Evolutionary conservation across 352 stramenopile genomes (phyloP), one percentile per base, ranked within the genome.

Genomic region (Phytophthora sojae): DNA sequence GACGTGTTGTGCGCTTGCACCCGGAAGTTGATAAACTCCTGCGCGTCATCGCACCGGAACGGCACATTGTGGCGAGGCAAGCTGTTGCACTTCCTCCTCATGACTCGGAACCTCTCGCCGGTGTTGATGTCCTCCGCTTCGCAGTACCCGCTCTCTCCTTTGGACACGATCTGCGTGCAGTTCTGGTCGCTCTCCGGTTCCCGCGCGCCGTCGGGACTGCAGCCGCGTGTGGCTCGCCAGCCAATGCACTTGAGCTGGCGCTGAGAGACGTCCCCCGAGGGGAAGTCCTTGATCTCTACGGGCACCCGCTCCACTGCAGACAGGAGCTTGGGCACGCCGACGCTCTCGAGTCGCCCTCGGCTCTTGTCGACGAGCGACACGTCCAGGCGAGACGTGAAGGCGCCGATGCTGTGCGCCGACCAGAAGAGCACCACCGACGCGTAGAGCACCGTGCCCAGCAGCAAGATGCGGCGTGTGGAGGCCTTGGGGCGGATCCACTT

Each of bases 111-210:
- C 25, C 37, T 61, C 29, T 78, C 61, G 0, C 61, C 57, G 2
- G 71, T 57, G 21, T 59, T 30, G 4, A 37, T 62, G 57, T 64
- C 61, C 42, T 51, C 69, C 62, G 51, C 61, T 15, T 83, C 69
- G 45, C 83, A 91, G 56, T 81, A 91, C 0, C 83, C 83, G 15
- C 61, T 74, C 51, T 73, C 62, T 5, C 64, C 67, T 19, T 57
- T 61, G 0, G 50, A 49, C 29, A 80, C 55, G 17, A 56, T 45
- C 4, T 61, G 23, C 0, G 59, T 57, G 30, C 73, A 80, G 42
- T 69, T 69, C 39, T 66, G 26, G 21, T 80, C 68, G 0, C 56
- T 53, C 19, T 63, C 42, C 2, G 19, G 14, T 4, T 68, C 19
- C 7, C 64, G 51, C 12, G 42, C 4, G 9, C 73, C 68, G 3